Conservation (phyloP, 1,284 basidiomycete species). For the Rhodotorula sp. region DNA sequence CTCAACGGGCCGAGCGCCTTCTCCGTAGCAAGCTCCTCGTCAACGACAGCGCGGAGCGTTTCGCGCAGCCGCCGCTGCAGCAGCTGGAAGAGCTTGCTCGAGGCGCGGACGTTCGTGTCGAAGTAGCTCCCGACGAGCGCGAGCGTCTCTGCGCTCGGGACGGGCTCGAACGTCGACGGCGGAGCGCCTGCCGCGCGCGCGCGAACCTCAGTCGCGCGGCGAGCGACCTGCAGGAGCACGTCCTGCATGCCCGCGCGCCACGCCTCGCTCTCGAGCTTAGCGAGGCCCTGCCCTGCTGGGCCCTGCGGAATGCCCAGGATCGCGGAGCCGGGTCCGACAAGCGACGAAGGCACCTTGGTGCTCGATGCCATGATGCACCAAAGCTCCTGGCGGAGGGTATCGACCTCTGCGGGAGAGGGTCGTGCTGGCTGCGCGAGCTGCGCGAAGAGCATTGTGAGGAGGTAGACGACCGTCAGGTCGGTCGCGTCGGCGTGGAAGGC, state of each 20-base stretch:
- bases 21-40: constrained; percentile 47
- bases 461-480: constrained; percentile 73
- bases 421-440: constrained; percentile 63
- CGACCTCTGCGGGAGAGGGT: constrained; percentile 54
- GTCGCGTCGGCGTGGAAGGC: constrained; percentile 70
- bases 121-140: constrained; percentile 36
- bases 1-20: neutral
- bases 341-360: constrained; percentile 1
- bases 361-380: constrained; percentile 63
- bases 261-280: constrained; percentile 55
- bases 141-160: constrained; percentile 52
- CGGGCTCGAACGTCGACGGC: neutral
- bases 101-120: constrained; percentile 33
- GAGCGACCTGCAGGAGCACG: constrained; percentile 67
- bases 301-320: constrained; percentile 50
- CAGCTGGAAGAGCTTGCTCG: constrained; percentile 54
- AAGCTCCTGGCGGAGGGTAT: constrained; percentile 70
- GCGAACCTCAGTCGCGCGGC: constrained; percentile 56
- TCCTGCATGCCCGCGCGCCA: constrained; percentile 61
- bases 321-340: constrained; percentile 54
- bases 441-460: constrained; percentile 77
- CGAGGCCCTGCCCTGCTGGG: constrained; percentile 52
- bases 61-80: constrained; percentile 65
- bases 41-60: constrained; percentile 64
- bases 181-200: constrained; percentile 12